Percentiles rank a stretch among this genome's conserved stretches.
Conservation (phyloP, 208 protist genomes). For the Tritrichomonas foetus region DNA sequence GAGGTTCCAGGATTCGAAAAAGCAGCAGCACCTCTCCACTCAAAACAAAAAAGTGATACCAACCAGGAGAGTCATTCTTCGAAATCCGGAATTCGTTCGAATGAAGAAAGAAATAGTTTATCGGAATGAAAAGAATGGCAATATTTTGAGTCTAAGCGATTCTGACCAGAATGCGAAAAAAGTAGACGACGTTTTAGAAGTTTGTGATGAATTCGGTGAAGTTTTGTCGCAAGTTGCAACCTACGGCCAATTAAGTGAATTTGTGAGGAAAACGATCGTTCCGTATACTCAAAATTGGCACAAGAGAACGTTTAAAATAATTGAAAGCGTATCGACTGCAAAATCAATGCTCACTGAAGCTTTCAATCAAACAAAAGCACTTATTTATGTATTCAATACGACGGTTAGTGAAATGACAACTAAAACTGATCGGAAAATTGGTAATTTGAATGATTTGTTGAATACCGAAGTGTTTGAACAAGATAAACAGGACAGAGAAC, state of each 20-base stretch:
- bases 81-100: not conserved
- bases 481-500: no score
- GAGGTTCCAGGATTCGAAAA: not conserved
- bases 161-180: not conserved
- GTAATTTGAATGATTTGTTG: not conserved
- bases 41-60: not conserved
- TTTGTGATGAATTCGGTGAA: not conserved
- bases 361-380: not conserved
- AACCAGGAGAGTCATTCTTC: not conserved
- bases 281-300: not conserved
- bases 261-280: not conserved
- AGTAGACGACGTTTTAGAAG: not conserved
- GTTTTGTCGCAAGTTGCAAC: not conserved
- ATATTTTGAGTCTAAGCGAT: not conserved
- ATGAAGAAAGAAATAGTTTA: not conserved
- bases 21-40: not conserved
- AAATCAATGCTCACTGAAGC: not conserved
- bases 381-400: not conserved
- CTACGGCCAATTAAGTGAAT: not conserved
- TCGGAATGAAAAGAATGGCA: not conserved
- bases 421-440: constrained; percentile 3
- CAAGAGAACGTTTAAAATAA: constrained; percentile 6
- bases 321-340: not conserved
- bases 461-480: not conserved
- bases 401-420: not conserved